These are phyloP conservation scores for Tetradesmus obliquus DNA, from an alignment of 139 green algal species.

Conservation along the genomic window DNA sequence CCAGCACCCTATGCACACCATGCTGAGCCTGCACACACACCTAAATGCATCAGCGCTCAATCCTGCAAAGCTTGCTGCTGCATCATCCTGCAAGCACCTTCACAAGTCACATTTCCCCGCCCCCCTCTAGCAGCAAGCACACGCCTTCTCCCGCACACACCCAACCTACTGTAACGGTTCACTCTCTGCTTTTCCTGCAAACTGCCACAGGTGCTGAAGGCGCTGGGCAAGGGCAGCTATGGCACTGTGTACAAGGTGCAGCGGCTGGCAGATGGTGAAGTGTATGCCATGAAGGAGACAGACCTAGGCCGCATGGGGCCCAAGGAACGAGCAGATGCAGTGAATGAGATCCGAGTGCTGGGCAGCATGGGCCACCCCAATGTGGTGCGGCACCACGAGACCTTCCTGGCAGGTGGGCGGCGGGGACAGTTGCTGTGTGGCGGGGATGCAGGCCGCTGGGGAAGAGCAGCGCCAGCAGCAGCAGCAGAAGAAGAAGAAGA, in stretches of 20 bases:
- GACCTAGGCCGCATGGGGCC: slow-evolving; percentile 67
- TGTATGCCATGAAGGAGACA: slow-evolving; percentile 76
- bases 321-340: slow-evolving; percentile 62
- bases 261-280: slow-evolving; percentile 55
- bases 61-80: too few relatives aligned
- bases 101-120: too few relatives aligned
- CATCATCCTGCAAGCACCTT: too few relatives aligned
- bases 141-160: too few relatives aligned
- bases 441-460: background rate
- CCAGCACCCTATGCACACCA: too few relatives aligned
- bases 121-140: too few relatives aligned
- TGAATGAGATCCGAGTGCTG: slow-evolving; percentile 78
- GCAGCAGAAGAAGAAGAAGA: background rate
- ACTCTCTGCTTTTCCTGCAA: too few relatives aligned
- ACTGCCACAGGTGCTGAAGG: slow-evolving; percentile 64
- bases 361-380: slow-evolving; percentile 58
- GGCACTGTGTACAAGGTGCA: slow-evolving; percentile 66
- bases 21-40: too few relatives aligned
- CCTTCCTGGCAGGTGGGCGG: slow-evolving; percentile 64
- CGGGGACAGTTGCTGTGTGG: slow-evolving; percentile 64
- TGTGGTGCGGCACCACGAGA: slow-evolving; percentile 66
- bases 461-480: background rate
- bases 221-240: slow-evolving; percentile 73
- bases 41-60: too few relatives aligned
- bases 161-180: too few relatives aligned